A percentile compares a stretch with the other conserved stretches of the same genome.
Conservation (phyloP, 2,329 filamentous ascomycete genomes). For the Aotearoamyces nothofagi region DNA sequence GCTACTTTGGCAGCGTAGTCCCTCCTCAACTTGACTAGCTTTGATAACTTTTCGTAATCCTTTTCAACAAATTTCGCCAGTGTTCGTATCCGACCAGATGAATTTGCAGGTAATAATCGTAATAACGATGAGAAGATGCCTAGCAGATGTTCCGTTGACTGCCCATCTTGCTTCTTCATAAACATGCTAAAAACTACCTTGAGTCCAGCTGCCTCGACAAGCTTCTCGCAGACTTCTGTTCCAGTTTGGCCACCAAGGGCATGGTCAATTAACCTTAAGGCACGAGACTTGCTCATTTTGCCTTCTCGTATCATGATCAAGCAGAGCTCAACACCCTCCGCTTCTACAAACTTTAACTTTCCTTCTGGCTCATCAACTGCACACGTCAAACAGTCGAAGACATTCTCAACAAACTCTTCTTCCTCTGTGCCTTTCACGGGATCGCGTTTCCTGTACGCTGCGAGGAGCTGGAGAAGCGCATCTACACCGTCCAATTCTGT, state of each 20-base stretch:
- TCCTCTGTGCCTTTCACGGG: constrained; percentile 76
- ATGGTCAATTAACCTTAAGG: constrained; percentile 74
- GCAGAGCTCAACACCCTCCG: constrained; percentile 81
- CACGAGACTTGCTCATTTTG: constrained; percentile 64
- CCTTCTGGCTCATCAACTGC: constrained; percentile 60
- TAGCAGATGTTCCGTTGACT: constrained; percentile 64
- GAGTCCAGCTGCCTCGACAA: constrained; percentile 74
- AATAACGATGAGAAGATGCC: constrained; percentile 76
- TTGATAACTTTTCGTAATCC: constrained; percentile 72
- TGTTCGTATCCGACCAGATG: constrained; percentile 63
- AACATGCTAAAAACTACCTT: constrained; percentile 78
- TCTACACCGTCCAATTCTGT: constrained; percentile 60
- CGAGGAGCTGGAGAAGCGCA: constrained; percentile 64
- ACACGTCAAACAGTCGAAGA: constrained; percentile 78
- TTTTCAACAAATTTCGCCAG: constrained; percentile 94
- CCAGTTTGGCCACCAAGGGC: constrained; percentile 46
- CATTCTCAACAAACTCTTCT: constrained; percentile 87
- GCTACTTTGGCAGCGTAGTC: constrained; percentile 52
- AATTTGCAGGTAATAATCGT: constrained; percentile 62
- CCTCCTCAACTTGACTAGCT: constrained; percentile 54
- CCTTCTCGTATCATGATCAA: constrained; percentile 86
- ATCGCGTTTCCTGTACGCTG: constrained; percentile 73
- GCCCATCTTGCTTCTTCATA: constrained; percentile 61
- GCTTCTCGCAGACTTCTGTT: constrained; percentile 50
- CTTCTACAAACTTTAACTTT: constrained; percentile 71